Evolutionary conservation across 495 filamentous ascomycete genomes (phyloP).

Genomic region (Thermothielavioides terrestris): DNA sequence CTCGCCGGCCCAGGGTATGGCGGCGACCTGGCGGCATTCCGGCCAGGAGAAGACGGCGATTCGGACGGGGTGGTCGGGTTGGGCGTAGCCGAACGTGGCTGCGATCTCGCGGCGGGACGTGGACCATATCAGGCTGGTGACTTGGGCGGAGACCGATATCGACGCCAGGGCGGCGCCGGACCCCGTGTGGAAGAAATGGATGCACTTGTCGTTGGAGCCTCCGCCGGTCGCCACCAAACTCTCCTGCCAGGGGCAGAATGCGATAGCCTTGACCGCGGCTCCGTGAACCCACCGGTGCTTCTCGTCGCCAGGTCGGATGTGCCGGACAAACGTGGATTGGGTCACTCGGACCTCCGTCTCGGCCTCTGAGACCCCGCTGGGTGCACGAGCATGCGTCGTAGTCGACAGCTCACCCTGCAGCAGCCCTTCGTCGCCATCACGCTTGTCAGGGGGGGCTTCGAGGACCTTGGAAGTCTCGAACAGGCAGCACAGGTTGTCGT

Average conservation of each 20-base stretch:
- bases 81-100: slow-evolving; percentile 92
- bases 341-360: slow-evolving; percentile 6
- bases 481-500: slow-evolving; percentile 82
- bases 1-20: slow-evolving; percentile 80
- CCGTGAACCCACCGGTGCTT: slow-evolving; percentile 69
- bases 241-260: slow-evolving; percentile 92
- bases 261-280: slow-evolving; percentile 92
- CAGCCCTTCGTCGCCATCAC: background rate
- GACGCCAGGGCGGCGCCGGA: slow-evolving; percentile 81
- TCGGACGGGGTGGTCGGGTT: slow-evolving; percentile 82
- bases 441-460: slow-evolving; percentile 3
- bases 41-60: slow-evolving; percentile 97
- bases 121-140: slow-evolving; percentile 89
- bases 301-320: slow-evolving; percentile 43
- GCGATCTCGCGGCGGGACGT: slow-evolving; percentile 76
- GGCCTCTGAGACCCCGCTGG: slow-evolving; percentile 5
- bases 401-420: background rate
- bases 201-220: slow-evolving; percentile 86
- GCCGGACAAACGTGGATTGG: slow-evolving; percentile 10
- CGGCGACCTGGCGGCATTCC: slow-evolving; percentile 77
- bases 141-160: slow-evolving; percentile 87
- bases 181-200: slow-evolving; percentile 88
- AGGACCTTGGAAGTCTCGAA: slow-evolving; percentile 63
- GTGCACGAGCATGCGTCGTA: background rate
- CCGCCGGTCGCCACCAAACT: slow-evolving; percentile 86